phyloP scores from a whole-genome alignment of 352 stramenopile species.

The Aphanomyces invadans region DNA sequence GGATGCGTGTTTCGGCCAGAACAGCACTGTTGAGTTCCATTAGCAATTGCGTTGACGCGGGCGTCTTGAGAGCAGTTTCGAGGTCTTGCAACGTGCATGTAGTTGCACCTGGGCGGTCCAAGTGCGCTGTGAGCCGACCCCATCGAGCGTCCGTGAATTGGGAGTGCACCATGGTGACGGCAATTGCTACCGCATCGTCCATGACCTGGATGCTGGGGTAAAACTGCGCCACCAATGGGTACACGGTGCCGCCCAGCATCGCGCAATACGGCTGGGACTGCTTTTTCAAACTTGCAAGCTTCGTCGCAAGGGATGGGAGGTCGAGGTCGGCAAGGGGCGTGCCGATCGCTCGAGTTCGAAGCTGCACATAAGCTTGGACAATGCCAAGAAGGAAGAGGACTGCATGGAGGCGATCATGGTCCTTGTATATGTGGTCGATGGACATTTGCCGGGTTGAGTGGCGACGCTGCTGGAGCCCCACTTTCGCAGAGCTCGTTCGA shows the following conservation, averaged over 20 bases:
- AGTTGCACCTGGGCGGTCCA: not conserved
- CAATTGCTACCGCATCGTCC: not conserved
- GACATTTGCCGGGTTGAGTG: not conserved
- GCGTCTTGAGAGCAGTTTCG: not conserved
- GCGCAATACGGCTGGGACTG: not conserved
- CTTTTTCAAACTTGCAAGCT: not conserved
- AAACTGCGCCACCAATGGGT: conserved; percentile 6
- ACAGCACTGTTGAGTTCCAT: not conserved
- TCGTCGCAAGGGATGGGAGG: not conserved
- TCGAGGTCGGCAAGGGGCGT: not conserved
- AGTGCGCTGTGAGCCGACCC: not conserved
- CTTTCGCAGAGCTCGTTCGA: not conserved
- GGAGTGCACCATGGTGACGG: not conserved
- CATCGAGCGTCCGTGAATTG: not conserved
- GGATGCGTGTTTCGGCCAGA: not conserved
- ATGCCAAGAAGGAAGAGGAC: not conserved
- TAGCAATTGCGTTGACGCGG: not conserved
- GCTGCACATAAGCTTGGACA: not conserved
- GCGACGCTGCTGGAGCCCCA: not conserved
- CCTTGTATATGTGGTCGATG: not conserved
- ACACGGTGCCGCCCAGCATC: not conserved
- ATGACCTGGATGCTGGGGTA: not conserved
- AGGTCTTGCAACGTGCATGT: not conserved
- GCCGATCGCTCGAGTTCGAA: not conserved
- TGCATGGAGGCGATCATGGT: not conserved